Evolutionary conservation across 192 early-diverging fungal genomes (phyloP), one percentile per base, ranked within the genome.

Genomic region (Coemansia sp.): DNA sequence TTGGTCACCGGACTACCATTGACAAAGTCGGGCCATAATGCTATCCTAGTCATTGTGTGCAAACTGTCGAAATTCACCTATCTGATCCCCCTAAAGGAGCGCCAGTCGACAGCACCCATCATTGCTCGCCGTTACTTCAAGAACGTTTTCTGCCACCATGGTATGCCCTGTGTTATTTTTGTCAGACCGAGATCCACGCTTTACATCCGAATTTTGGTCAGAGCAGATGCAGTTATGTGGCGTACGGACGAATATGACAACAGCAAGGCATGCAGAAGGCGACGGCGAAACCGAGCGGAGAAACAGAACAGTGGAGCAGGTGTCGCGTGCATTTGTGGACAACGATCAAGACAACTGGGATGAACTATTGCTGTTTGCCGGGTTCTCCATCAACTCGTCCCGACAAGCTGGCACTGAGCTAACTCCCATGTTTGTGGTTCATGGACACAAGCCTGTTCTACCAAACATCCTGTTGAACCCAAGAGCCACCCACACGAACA

Each of bases 21-120:
- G 15, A 60, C 29, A 11, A 7, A n/a, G 57, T 2, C 1, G 13
- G 31, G 15, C 34, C 11, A 60, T 36, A 34, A 60, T 29, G 57
- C 57, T 12, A 49, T 49, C 2, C 47, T 49, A 20, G 62, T 64
- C 7, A 44, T 44, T 6, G 62, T 64, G 5, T 24, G 20, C 41
- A 64, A 43, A 1, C 41, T 64, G 38, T 20, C 40, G 11, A 64
- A 64, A 12, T 64, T 22, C 62, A 64, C 62, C 5, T 64, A 64
- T 12, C 62, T 64, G 3, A 44, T 3, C 62, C 38, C 12, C 42
- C n/a, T 64, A 1, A 18, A 44, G n/a, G 62, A 41, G 18, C 62
- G 27, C 5, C 2, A 38, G 8, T 38, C 24, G 7, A 3, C 6
- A 4, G 62, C 62, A 3, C 62, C 40, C 1, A 10, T 38, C 6